Evolutionary conservation across 768 basidiomycete species (phyloP).

Genomic region (Hygrophorus pudorinus): DNA sequence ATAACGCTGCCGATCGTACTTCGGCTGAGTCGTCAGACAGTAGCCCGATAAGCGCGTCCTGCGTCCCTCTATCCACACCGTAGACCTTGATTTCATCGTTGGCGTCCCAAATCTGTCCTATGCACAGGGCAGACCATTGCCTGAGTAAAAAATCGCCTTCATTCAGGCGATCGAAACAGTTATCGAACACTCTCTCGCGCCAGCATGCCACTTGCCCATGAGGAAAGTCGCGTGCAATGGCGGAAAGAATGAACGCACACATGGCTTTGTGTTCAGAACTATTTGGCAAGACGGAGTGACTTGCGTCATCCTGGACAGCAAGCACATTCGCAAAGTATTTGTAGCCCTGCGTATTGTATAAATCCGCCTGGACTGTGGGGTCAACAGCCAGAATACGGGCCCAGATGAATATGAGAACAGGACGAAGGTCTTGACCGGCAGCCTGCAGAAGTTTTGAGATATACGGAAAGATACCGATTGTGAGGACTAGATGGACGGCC

Average conservation of each 20-base stretch:
- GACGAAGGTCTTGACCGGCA: slow-evolving; percentile 89
- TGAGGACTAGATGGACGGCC: slow-evolving; percentile 93
- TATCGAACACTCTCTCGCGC: slow-evolving; percentile 73
- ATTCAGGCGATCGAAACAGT: slow-evolving; percentile 75
- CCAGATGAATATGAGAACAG: slow-evolving; percentile 99
- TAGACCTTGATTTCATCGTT: slow-evolving; percentile 86
- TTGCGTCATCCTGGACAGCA: slow-evolving; percentile 47
- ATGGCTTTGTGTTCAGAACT: slow-evolving; percentile 94
- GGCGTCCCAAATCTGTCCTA: slow-evolving; percentile 90
- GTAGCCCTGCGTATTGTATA: slow-evolving; percentile 76
- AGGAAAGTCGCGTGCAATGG: slow-evolving; percentile 84
- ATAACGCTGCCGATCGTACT: slow-evolving; percentile 85
- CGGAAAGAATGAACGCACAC: slow-evolving; percentile 93
- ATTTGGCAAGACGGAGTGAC: slow-evolving; percentile 63
- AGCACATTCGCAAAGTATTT: slow-evolving; percentile 80
- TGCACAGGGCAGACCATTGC: slow-evolving; percentile 91
- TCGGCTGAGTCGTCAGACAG: slow-evolving; percentile 86
- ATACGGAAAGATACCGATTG: slow-evolving; percentile 98
- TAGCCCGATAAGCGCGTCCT: slow-evolving; percentile 71
- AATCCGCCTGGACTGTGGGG: slow-evolving; percentile 80
- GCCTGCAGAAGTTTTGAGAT: slow-evolving; percentile 95
- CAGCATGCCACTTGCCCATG: slow-evolving; percentile 82
- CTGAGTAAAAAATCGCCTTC: slow-evolving; percentile 88
- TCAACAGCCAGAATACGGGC: slow-evolving; percentile 97
- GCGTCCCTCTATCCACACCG: slow-evolving; percentile 69